Evolutionary conservation across 768 basidiomycete genomes (phyloP).

Genomic region (Tricholoma furcatifolium): DNA sequence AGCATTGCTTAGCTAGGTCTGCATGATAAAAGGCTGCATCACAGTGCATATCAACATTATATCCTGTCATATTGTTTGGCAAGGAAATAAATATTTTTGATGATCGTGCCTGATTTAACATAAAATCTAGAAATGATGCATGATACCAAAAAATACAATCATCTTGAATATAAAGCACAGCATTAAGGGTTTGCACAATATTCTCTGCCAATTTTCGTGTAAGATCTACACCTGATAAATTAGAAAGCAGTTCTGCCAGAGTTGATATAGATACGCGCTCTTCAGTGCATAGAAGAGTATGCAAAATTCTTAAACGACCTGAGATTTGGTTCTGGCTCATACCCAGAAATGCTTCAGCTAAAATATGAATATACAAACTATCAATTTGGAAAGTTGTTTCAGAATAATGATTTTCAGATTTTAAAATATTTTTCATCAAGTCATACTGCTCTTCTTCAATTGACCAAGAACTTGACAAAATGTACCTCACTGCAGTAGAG

Average conservation of each 20-base stretch:
- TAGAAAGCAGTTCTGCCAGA: constrained; percentile 14
- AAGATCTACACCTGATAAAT: background rate
- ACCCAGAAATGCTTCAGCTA: constrained; percentile 15
- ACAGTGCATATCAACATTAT: constrained; percentile 10
- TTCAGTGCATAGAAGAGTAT: constrained; percentile 21
- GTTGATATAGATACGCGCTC: constrained; percentile 15
- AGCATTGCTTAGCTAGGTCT: constrained; percentile 14
- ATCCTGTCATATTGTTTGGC: background rate
- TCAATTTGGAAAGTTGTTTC: constrained; percentile 6
- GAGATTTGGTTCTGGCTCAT: constrained; percentile 1
- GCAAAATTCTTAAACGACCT: constrained; percentile 14
- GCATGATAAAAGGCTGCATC: constrained; percentile 9
- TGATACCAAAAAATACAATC: constrained; percentile 20
- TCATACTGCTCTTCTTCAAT: background rate
- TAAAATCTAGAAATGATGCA: constrained; percentile 23
- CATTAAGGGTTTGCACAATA: constrained; percentile 14
- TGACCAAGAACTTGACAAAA: constrained; percentile 1
- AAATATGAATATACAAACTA: constrained; percentile 15
- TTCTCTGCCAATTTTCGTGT: background rate
- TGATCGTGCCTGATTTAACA: constrained; percentile 12
- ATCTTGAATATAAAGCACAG: constrained; percentile 21
- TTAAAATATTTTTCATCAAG: background rate
- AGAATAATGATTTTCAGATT: background rate
- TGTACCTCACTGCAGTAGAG: constrained; percentile 21
- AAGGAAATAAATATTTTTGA: background rate